Base-by-base conservation (phyloP, 768 basidiomycete genomes). In the Phaffia australis region DNA sequence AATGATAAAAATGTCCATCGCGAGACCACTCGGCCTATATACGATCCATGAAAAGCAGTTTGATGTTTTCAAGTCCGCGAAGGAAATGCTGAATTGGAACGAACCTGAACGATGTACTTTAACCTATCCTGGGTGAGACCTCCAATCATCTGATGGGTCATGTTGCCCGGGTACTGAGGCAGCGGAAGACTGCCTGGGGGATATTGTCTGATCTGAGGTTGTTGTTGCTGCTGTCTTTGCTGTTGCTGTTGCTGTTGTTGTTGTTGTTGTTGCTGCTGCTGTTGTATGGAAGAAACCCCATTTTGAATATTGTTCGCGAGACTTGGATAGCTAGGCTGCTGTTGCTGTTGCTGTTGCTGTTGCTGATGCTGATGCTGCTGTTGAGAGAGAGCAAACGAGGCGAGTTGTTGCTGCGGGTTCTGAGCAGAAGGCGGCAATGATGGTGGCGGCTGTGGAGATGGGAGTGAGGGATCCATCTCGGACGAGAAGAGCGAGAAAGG, bases 281-380 rank as follows among this genome's bases (percentile, higher is more conserved):
- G 67, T 49, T 52, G 51, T 4, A 21, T 16, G 21, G 23, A 42
- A n/a, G 23, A 11, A 29, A 32, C 19, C 4, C 21, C 23, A 15
- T 25, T 21, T 42, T 27, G 29, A 30, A 21, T 11, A 16, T 27
- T 29, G 16, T n/a, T n/a, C 8, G 51, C 7, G n/a, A 4, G 25
- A 19, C 42, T 7, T 21, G 9, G 23, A 30, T 50, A 23, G 15
- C 49, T 23, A 47, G 63, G 65, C 56, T 66, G 64, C 47, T 66
- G 60, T 7, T 27, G 51, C 46, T 50, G 65, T 14, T 47, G 52
- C 3, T 48, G 60, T 51, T 63, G 61, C 18, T 23, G 49, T 27
- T 68, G 69, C 56, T 70, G 72, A 57, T 65, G 56, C 23, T 68
- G 71, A 25, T 66, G 65, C 18, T 60, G 68, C 47, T 27, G 16